Percentiles rank a stretch among this genome's conserved stretches.
Evolutionary conservation across 2,329 filamentous ascomycete genomes (phyloP).

Genomic region (Beauveria sp.): DNA sequence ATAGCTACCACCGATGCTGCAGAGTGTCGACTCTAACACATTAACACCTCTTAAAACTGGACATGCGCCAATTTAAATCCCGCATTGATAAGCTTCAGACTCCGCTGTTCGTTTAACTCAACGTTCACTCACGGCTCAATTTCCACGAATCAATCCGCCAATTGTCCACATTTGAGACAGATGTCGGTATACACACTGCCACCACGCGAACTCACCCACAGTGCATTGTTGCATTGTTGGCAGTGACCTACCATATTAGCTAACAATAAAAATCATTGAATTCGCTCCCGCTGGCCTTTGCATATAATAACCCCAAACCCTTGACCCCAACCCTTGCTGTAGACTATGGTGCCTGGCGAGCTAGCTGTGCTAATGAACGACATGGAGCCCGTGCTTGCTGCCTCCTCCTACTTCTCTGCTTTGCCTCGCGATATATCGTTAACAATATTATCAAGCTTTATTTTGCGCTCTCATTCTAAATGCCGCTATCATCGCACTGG

Average conservation of each 20-base stretch:
- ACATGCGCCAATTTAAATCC: background rate
- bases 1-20: background rate
- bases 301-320: too few relatives aligned
- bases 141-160: conserved; percentile 1
- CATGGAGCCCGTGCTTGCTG: background rate
- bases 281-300: too few relatives aligned
- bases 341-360: background rate
- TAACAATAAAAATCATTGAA: too few relatives aligned
- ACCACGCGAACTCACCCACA: too few relatives aligned
- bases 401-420: background rate
- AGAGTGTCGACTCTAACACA: background rate
- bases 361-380: background rate
- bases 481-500: too few relatives aligned
- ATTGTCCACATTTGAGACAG: too few relatives aligned
- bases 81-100: background rate
- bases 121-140: background rate
- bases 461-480: background rate
- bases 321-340: too few relatives aligned
- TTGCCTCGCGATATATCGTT: background rate
- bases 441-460: background rate
- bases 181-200: too few relatives aligned
- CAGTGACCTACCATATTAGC: too few relatives aligned
- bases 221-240: too few relatives aligned
- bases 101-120: background rate
- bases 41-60: background rate